These are phyloP conservation scores for Rhizomucor miehei DNA, from an alignment of 371 early-diverging fungal species.

Conservation along the genomic window DNA sequence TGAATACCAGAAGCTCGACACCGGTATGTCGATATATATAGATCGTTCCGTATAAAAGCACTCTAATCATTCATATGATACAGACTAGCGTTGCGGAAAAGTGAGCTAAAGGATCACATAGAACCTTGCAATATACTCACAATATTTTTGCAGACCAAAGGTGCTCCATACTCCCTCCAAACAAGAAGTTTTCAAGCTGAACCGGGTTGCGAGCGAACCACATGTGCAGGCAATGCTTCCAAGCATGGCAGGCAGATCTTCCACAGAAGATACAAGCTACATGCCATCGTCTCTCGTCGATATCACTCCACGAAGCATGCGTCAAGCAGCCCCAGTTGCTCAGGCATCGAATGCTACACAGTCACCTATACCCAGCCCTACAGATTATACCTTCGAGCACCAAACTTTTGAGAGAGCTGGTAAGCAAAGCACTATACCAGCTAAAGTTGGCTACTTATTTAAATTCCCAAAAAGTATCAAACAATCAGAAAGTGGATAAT, in stretches of 20 bases:
- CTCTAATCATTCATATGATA: not conserved
- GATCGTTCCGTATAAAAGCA: not conserved
- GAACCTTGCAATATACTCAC: not conserved
- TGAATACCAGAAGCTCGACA: no score
- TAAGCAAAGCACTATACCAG: not conserved
- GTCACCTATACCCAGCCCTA: conserved; percentile 28
- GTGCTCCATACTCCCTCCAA: conserved; percentile 13
- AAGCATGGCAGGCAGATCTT: no score
- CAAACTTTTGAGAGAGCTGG: not conserved
- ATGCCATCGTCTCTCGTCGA: no score
- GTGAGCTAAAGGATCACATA: not conserved
- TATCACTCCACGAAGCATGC: no score
- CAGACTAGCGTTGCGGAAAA: conserved; percentile 12
- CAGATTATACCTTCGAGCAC: conserved; percentile 23
- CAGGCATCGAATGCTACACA: conserved; percentile 1
- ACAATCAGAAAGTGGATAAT: no score
- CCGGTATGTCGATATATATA: no score
- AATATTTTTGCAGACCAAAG: not conserved
- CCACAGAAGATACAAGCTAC: no score
- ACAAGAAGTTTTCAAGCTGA: conserved; percentile 29
- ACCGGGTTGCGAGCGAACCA: conserved; percentile 36
- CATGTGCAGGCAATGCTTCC: conserved; percentile 32
- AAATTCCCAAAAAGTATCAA: no score
- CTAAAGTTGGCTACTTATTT: no score
- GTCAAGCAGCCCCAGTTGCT: not conserved